Conservation (phyloP, 306 rosid genomes). For the Betula pendula region DNA sequence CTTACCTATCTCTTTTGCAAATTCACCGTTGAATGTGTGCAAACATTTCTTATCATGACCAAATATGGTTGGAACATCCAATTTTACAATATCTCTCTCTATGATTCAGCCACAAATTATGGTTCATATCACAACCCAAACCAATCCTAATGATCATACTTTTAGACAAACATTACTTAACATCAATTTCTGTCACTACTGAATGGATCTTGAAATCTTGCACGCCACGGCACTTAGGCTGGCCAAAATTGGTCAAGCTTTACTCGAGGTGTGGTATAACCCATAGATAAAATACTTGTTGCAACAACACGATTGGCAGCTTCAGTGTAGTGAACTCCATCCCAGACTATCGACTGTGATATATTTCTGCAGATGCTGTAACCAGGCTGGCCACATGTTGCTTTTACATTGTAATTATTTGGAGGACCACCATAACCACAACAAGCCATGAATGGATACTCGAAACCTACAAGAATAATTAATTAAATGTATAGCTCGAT, state of each 20-base stretch:
- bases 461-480: conserved; percentile 15
- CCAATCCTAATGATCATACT: neutral
- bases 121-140: no score
- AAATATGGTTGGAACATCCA: no score
- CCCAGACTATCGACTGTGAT: conserved; percentile 4
- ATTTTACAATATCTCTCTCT: no score
- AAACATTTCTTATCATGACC: no score
- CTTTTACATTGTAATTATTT: conserved; percentile 16
- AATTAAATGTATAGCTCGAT: neutral
- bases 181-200: neutral
- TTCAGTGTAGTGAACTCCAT: conserved; percentile 24
- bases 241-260: conserved; percentile 16
- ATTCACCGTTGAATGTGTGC: no score
- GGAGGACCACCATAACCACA: conserved; percentile 22
- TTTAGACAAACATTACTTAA: neutral
- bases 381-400: conserved; percentile 32
- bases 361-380: conserved; percentile 7
- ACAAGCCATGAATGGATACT: conserved; percentile 15
- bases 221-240: no score
- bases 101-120: neutral
- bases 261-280: neutral
- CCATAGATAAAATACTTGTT: neutral
- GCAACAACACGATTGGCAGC: conserved; percentile 11
- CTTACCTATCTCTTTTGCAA: no score
- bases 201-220: neutral